Evolutionary conservation across 2,329 filamentous ascomycete species (phyloP).

Genomic region (Daldinia sp.): DNA sequence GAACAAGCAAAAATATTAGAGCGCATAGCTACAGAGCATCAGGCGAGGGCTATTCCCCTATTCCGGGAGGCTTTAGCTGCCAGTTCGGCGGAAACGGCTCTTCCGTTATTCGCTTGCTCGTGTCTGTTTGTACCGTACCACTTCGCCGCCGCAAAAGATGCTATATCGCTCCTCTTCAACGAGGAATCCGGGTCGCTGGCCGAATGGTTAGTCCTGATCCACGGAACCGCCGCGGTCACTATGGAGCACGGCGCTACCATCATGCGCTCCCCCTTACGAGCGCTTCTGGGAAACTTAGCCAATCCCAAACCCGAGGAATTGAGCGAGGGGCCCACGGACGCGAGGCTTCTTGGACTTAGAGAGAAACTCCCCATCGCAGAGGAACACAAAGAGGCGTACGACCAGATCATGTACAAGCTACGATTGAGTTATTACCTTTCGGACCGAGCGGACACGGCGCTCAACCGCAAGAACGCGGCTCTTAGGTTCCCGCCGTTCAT

Average conservation of each 20-base stretch:
- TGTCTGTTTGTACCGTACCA: slow-evolving; percentile 45
- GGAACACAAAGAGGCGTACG: slow-evolving; percentile 28
- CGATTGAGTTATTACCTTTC: slow-evolving; percentile 44
- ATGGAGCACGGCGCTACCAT: slow-evolving; percentile 27
- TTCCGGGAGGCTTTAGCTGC: slow-evolving; percentile 41
- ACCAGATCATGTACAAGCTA: slow-evolving; percentile 32
- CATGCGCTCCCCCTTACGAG: slow-evolving; percentile 33
- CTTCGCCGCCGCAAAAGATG: slow-evolving; percentile 43
- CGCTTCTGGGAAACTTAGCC: slow-evolving; percentile 39
- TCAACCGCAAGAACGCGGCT: slow-evolving; percentile 44
- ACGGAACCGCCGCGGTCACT: slow-evolving; percentile 42
- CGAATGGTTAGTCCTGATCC: slow-evolving; percentile 46
- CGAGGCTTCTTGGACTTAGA: slow-evolving; percentile 20
- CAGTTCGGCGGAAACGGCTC: slow-evolving; percentile 32
- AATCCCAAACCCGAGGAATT: slow-evolving; percentile 29
- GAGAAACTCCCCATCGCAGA: slow-evolving; percentile 20
- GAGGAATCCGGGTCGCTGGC: slow-evolving; percentile 40
- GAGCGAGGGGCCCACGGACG: slow-evolving; percentile 31
- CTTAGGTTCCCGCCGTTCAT: slow-evolving; percentile 40
- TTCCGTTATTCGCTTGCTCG: slow-evolving; percentile 45
- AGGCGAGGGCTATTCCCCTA: slow-evolving; percentile 40
- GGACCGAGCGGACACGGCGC: slow-evolving; percentile 32
- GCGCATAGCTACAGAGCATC: slow-evolving; percentile 43
- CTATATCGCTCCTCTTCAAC: slow-evolving; percentile 43
- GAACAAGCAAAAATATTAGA: slow-evolving; percentile 31